A percentile compares a stretch with the other conserved stretches of the same genome.
Evolutionary conservation across 495 filamentous ascomycete species (phyloP).

Genomic region (Lophiotrema nucula): DNA sequence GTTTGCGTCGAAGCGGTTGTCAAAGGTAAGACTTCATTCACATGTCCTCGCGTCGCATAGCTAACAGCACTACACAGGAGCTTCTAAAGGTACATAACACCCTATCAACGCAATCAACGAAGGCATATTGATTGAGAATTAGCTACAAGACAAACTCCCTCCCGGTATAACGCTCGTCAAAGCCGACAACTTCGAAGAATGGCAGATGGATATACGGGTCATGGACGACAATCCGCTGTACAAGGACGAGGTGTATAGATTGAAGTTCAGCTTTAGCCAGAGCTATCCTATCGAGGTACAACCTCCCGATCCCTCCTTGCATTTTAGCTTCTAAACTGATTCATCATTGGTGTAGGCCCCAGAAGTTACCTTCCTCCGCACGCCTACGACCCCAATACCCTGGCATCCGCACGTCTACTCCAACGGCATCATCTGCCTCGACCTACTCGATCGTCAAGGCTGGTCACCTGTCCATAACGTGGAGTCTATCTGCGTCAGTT

Average conservation of each 20-base stretch:
- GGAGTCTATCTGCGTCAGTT: constrained; percentile 94
- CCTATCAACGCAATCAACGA: background rate
- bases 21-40: constrained; percentile 27
- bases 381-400: constrained; percentile 62
- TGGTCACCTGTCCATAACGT: constrained; percentile 98
- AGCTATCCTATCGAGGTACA: constrained; percentile 76
- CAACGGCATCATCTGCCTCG: constrained; percentile 97
- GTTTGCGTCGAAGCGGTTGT: constrained; percentile 38
- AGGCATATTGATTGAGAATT: background rate
- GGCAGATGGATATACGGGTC: constrained; percentile 89
- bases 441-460: constrained; percentile 80
- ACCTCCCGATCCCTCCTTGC: background rate
- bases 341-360: constrained; percentile 72
- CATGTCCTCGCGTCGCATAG: too few relatives aligned
- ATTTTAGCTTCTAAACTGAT: background rate
- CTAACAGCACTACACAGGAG: too few relatives aligned
- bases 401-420: constrained; percentile 98
- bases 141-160: constrained; percentile 43
- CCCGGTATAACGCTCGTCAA: constrained; percentile 76
- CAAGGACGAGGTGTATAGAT: constrained; percentile 70
- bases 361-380: constrained; percentile 77
- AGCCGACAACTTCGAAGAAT: constrained; percentile 80
- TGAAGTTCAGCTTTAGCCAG: constrained; percentile 80
- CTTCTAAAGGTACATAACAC: constrained; percentile 30
- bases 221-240: constrained; percentile 93